These are phyloP conservation scores for Ilyonectria sp. DNA, from an alignment of 2,329 filamentous ascomycete genomes.

Conservation along the genomic window DNA sequence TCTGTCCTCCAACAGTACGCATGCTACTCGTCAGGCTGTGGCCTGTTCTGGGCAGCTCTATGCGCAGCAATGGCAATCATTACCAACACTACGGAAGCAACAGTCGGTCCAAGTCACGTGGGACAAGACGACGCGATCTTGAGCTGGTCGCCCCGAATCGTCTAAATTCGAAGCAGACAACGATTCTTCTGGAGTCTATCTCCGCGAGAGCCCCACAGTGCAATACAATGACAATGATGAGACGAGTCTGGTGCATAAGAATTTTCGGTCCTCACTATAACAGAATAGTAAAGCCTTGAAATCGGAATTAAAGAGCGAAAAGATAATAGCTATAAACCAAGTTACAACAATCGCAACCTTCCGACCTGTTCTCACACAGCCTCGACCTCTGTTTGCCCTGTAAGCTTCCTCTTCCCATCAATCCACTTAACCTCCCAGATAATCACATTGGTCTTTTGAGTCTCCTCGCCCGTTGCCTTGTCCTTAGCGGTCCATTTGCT, in stretches of 20 bases:
- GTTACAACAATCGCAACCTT: too few relatives aligned
- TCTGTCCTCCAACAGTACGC: neutral
- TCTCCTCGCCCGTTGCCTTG: too few relatives aligned
- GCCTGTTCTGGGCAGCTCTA: neutral
- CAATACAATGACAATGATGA: conserved; percentile 21
- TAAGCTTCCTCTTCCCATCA: too few relatives aligned
- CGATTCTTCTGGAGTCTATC: neutral
- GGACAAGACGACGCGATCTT: neutral
- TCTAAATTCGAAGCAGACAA: neutral
- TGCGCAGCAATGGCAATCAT: conserved; percentile 9
- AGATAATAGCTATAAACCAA: too few relatives aligned
- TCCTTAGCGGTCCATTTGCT: too few relatives aligned
- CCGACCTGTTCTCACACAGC: too few relatives aligned
- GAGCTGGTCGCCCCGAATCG: neutral
- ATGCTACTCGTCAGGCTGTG: neutral
- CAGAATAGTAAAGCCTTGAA: too few relatives aligned
- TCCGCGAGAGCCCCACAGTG: conserved; percentile 6
- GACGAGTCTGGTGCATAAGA: conserved; percentile 3
- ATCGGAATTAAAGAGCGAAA: too few relatives aligned
- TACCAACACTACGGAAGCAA: neutral
- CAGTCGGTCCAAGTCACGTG: neutral
- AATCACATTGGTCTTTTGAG: too few relatives aligned
- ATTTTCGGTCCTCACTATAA: too few relatives aligned
- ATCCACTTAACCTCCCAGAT: too few relatives aligned
- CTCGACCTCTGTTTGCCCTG: too few relatives aligned